Percentiles rank a stretch among this genome's conserved stretches.
Conservation (phyloP, 805 yeast species). For the Candida oleophila region DNA sequence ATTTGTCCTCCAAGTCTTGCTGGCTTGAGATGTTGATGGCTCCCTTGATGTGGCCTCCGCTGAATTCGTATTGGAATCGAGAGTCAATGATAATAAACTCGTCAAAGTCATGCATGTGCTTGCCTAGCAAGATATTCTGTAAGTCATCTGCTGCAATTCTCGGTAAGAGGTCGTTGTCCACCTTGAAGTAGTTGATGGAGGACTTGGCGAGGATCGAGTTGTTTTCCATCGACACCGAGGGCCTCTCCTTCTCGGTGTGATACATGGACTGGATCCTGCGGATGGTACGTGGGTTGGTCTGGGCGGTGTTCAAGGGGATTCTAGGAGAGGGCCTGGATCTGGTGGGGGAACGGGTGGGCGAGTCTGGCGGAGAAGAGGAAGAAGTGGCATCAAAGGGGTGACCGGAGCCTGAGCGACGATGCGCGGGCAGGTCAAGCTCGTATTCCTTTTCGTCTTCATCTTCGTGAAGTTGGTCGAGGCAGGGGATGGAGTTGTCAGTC, state of each 20-base stretch:
- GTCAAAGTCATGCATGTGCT: constrained; percentile 48
- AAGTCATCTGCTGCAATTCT: constrained; percentile 62
- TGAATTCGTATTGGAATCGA: constrained; percentile 86
- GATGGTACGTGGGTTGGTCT: constrained; percentile 27
- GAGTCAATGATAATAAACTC: constrained; percentile 74
- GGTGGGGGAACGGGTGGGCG: neutral
- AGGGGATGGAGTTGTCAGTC: neutral
- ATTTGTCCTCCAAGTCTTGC: constrained; percentile 59
- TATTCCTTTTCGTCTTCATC: constrained; percentile 1
- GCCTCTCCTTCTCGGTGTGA: constrained; percentile 43
- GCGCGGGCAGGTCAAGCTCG: constrained; percentile 1
- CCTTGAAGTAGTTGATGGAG: constrained; percentile 26
- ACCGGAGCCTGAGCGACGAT: neutral
- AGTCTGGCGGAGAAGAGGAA: constrained; percentile 1
- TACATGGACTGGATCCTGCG: constrained; percentile 71
- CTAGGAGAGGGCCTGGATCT: neutral
- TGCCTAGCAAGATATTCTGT: constrained; percentile 57
- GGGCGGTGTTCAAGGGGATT: constrained; percentile 34
- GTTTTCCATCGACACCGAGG: constrained; percentile 21
- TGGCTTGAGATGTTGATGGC: constrained; percentile 78
- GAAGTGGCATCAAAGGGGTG: constrained; percentile 2
- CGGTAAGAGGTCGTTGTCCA: constrained; percentile 60
- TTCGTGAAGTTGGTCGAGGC: neutral
- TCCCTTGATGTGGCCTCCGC: constrained; percentile 88
- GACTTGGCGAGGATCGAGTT: constrained; percentile 32